phyloP scores from a whole-genome alignment of 148 eudicot genomes.

The Chenopodium album region DNA sequence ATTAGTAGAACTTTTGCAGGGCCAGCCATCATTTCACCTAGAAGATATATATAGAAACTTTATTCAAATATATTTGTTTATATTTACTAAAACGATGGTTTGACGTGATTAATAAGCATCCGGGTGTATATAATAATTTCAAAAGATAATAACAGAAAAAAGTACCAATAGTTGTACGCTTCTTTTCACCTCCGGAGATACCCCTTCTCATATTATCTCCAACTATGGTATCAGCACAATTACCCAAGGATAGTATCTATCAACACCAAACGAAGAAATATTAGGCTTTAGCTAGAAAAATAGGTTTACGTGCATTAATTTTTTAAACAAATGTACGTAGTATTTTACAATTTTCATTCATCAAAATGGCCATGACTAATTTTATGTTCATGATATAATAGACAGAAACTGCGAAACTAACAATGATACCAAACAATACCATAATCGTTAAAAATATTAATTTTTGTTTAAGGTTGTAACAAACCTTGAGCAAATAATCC shows the following conservation, averaged over 20 bases:
- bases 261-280: not conserved
- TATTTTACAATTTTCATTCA: no score
- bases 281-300: not conserved
- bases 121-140: no score
- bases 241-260: slow-evolving; percentile 55
- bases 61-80: no score
- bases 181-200: slow-evolving; percentile 88
- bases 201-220: slow-evolving; percentile 91
- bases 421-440: no score
- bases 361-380: no score
- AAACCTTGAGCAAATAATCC: slow-evolving; percentile 79
- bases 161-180: slow-evolving; percentile 73
- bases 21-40: slow-evolving; percentile 86
- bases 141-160: not conserved
- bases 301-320: no score
- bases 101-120: no score
- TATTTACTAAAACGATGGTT: no score
- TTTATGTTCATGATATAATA: no score
- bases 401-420: no score
- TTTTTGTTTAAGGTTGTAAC: not conserved
- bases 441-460: no score
- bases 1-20: slow-evolving; percentile 65
- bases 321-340: no score
- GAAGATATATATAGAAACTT: not conserved
- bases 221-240: slow-evolving; percentile 63